Evolutionary conservation across 495 filamentous ascomycete genomes (phyloP), one percentile per base, ranked within the genome.

Genomic region (Penicillium maclennaniae): DNA sequence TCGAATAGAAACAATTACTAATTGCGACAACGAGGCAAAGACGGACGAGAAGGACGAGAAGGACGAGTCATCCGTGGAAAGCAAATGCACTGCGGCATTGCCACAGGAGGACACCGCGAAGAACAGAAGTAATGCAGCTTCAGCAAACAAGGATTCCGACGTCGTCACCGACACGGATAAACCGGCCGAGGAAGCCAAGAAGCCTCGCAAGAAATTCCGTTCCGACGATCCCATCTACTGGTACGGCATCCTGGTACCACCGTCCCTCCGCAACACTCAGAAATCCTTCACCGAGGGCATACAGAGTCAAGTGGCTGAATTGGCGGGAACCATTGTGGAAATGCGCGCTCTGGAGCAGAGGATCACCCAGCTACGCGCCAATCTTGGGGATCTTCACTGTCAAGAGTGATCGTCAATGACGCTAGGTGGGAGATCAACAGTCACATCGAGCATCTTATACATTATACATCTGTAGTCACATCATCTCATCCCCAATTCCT

Each of bases 171-270:
- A 38, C 23, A 14, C 48, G 0, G 44, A 25, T 27, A 41, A 21
- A 15, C 17, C 42, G 27, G 19, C 39, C 23, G 20, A 45, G 31
- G 51, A 51, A 31, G 43, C 63, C 6, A 57, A 64, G 26, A 7
- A 31, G n/a, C 10, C 17, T 19, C 56, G 52, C 19, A 64, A 63
- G 41, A 68, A 62, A 36, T 60, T 64, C 26, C 66, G 62, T 23
- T 70, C 72, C 19, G 60, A 61, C 36, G 79, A 89, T 60, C 86
- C 87, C 6, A 73, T 89, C 40, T 68, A 76, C 31, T 88, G 85
- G 85, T 89, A 86, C 63, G 87, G 87, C 6, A 77, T 89, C 34
- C 68, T 89, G 0, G 77, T 83, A 8, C 83, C 87, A 0, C 68
- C 68, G 23, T 67, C 83, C 7, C 74, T 91, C 37, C 80, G 83